These are phyloP conservation scores for Corylus heterophylla DNA, from an alignment of 306 rosid species.

Conservation along the genomic window DNA sequence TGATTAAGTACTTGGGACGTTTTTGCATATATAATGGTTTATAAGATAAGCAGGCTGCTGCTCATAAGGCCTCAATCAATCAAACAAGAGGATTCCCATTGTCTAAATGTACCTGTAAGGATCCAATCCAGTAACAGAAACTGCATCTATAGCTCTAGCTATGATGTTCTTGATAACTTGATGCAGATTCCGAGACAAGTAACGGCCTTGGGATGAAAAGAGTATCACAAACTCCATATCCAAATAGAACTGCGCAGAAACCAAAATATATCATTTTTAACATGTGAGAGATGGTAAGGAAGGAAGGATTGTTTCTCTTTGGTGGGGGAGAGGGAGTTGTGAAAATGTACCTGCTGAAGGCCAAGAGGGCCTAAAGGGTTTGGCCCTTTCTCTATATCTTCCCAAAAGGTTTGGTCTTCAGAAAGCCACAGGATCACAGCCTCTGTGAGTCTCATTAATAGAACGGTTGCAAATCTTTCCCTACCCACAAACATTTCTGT, in stretches of 20 bases:
- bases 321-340: not conserved
- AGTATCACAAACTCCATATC: constrained; percentile 95
- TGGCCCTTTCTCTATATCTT: constrained; percentile 65
- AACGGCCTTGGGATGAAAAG: constrained; percentile 88
- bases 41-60: not conserved
- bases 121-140: constrained; percentile 79
- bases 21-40: too few species aligned
- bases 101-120: constrained; percentile 64
- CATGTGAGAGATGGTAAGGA: not conserved
- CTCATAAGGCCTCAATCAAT: not conserved
- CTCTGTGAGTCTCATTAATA: constrained; percentile 85
- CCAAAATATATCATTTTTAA: not conserved
- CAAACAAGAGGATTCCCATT: too few species aligned
- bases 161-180: constrained; percentile 78
- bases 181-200: constrained; percentile 76
- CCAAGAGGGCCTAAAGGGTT: constrained; percentile 79
- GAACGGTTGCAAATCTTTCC: constrained; percentile 84
- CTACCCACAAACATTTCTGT: constrained; percentile 82
- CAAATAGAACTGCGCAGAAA: constrained; percentile 67
- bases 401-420: constrained; percentile 90
- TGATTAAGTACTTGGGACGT: not conserved
- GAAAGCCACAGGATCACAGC: constrained; percentile 83
- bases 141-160: constrained; percentile 68
- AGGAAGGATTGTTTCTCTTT: constrained; percentile 7
- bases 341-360: constrained; percentile 75